Evolutionary conservation across 2,329 filamentous ascomycete genomes (phyloP).

Genomic region (Neonectria magnoliae): DNA sequence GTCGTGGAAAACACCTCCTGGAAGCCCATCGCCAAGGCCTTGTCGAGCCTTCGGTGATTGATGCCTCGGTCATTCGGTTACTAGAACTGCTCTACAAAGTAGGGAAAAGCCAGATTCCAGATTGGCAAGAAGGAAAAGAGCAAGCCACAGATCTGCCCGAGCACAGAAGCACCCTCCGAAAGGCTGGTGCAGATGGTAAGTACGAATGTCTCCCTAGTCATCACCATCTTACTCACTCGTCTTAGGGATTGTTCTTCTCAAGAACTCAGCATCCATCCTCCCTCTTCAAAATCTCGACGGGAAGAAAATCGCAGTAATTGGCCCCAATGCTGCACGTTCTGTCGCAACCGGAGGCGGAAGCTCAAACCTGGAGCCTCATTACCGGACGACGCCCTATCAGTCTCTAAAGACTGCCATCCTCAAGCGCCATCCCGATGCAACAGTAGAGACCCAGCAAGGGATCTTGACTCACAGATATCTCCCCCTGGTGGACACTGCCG

Average conservation of each 20-base stretch:
- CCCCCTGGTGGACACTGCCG: conserved; percentile 12
- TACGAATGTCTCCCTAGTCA: neutral
- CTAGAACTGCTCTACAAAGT: conserved; percentile 23
- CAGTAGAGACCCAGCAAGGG: conserved; percentile 11
- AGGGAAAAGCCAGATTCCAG: conserved; percentile 21
- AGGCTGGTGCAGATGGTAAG: conserved; percentile 26
- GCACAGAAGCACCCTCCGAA: conserved; percentile 23
- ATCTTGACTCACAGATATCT: conserved; percentile 28
- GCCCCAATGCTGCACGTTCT: conserved; percentile 25
- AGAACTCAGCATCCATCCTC: conserved; percentile 18
- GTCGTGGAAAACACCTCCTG: conserved; percentile 25
- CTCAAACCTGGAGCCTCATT: conserved; percentile 26
- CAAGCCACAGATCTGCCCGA: conserved; percentile 26
- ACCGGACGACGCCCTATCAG: conserved; percentile 25
- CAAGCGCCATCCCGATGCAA: conserved; percentile 14
- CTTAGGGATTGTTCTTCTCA: conserved; percentile 26
- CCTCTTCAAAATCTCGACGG: neutral
- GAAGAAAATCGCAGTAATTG: conserved; percentile 16
- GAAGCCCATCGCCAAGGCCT: conserved; percentile 22
- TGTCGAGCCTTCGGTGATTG: conserved; percentile 19
- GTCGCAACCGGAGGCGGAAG: conserved; percentile 27
- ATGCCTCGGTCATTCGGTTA: conserved; percentile 17
- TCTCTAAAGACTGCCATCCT: conserved; percentile 13
- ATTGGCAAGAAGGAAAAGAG: conserved; percentile 25
- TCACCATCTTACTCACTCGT: neutral